Evolutionary conservation across 2,329 filamentous ascomycete species (phyloP), one percentile per base, ranked within the genome.

Genomic region (Cryphonectria radicalis): DNA sequence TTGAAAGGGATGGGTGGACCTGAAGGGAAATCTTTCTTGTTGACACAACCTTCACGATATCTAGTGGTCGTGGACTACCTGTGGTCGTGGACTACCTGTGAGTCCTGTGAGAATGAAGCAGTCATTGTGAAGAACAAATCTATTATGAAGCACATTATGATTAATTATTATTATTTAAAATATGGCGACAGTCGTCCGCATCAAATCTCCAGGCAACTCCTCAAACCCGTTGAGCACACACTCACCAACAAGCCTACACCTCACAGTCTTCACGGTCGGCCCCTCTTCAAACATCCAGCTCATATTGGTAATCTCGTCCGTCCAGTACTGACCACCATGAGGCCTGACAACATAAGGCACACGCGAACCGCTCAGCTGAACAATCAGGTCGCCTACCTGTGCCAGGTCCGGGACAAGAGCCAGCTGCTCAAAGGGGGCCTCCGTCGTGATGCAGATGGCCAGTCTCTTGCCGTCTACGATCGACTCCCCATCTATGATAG

Each of bases 281-380:
- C 11, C 8, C 17, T 22, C 22, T 5, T 7, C 55, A 35, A 59
- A 59, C 25, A 57, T 59, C 55, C 55, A 32, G 28, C 14, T 59
- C 55, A 19, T 59, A 35, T 59, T 14, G 6, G 3, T 14, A 59
- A 32, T 19, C 17, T 35, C 46, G 7, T 8, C 6, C 46, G 22
- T 19, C 46, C 55, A 59, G 25, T 0, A 32, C 11, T 11, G 4
- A 17, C 13, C 25, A 25, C 40, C 43, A 55, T 19, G 67, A n/a
- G 46, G 35, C n/a, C 59, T 53, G 32, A 68, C 32, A 32, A 68
- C 59, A 32, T 63, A 68, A 0, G 67, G 67, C 25, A 55, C 67
- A 32, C 67, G 67, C 1, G 59, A 59, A 1, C 67, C 67, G n/a
- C 59, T 68, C 42, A 68, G 63, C 43, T 68, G 67, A 13, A 68